phyloP scores from a whole-genome alignment of 2,329 filamentous ascomycete species.

The Fusarium compactum region DNA sequence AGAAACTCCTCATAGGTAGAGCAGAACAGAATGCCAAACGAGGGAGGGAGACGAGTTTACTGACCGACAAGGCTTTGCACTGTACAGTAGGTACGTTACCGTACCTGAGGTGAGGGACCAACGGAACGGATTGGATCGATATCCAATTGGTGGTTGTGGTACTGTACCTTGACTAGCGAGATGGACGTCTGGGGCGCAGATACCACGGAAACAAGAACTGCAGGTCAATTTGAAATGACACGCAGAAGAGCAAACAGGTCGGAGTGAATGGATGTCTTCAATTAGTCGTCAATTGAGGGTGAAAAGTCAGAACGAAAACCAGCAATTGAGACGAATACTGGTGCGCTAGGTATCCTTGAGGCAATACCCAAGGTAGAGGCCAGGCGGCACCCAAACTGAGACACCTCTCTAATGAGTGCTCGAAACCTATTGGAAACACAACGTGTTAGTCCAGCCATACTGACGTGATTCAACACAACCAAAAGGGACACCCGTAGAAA shows the following conservation, averaged over 20 bases:
- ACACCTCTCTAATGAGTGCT: constrained; percentile 13
- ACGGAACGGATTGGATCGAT: constrained; percentile 25
- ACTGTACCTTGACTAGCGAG: constrained; percentile 25
- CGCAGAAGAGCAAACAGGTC: constrained; percentile 1
- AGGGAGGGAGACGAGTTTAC: constrained; percentile 38
- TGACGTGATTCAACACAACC: constrained; percentile 12
- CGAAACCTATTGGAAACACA: constrained; percentile 35
- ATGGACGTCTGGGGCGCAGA: constrained; percentile 22
- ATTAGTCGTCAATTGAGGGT: constrained; percentile 3
- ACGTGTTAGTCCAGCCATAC: constrained; percentile 26
- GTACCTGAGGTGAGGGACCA: constrained; percentile 30
- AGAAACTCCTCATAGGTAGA: constrained; percentile 19
- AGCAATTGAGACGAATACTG: neutral
- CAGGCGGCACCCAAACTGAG: constrained; percentile 13
- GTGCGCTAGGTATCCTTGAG: constrained; percentile 8
- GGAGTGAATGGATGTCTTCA: constrained; percentile 20
- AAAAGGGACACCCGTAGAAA: constrained; percentile 11
- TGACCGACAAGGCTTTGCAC: constrained; percentile 36
- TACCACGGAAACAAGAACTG: constrained; percentile 27
- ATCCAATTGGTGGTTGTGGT: constrained; percentile 31
- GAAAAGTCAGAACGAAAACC: neutral
- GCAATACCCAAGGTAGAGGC: constrained; percentile 9
- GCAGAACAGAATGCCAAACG: constrained; percentile 24
- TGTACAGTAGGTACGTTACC: constrained; percentile 25
- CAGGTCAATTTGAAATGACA: constrained; percentile 11